Conservation (phyloP, 73 alveolate species). For the Blepharisma stoltei region DNA sequence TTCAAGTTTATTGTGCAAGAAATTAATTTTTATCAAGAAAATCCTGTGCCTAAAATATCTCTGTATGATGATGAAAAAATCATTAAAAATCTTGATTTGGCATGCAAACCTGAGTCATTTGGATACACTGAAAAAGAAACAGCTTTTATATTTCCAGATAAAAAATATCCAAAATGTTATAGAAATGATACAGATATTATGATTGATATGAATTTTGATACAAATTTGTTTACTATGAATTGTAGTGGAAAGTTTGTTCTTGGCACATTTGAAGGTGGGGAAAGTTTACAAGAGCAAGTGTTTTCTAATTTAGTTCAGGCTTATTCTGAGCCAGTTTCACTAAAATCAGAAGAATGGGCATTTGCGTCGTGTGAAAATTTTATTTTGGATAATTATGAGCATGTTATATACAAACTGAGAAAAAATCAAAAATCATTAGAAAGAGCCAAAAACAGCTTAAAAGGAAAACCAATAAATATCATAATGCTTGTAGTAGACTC, state of each 20-base stretch:
- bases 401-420: neutral
- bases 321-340: neutral
- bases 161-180: neutral
- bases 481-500: slow-evolving; percentile 28
- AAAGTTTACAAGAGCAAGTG: neutral
- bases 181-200: too few relatives aligned
- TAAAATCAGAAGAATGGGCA: neutral
- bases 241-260: neutral
- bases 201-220: neutral
- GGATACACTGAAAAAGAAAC: neutral
- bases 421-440: neutral
- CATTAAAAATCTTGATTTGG: neutral
- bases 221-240: neutral
- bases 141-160: neutral
- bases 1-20: too few relatives aligned
- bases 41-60: too few relatives aligned
- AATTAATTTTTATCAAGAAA: too few relatives aligned
- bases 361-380: neutral
- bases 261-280: neutral
- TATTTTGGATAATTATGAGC: neutral
- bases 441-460: slow-evolving; percentile 4
- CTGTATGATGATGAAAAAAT: neutral
- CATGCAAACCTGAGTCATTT: neutral
- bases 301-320: neutral
- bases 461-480: slow-evolving; percentile 2